These are phyloP conservation scores for Cutaneotrichosporon curvatum DNA, from an alignment of 1,284 basidiomycete species.

Conservation along the genomic window DNA sequence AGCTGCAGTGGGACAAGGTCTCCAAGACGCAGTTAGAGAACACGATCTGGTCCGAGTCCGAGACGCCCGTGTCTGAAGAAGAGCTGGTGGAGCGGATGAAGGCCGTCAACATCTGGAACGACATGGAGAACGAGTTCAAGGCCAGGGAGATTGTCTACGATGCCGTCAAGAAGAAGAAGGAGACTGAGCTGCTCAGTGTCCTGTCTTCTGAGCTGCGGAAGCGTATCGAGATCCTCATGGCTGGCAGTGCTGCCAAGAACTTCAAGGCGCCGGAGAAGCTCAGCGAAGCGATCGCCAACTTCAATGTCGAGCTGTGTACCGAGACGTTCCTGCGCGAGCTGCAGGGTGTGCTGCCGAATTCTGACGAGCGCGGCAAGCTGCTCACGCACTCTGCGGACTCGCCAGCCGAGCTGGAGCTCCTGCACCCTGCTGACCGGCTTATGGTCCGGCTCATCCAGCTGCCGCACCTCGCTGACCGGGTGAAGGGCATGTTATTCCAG, in stretches of 20 bases:
- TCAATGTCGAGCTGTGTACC: slow-evolving; percentile 75
- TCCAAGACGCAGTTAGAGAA: slow-evolving; percentile 72
- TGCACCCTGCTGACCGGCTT: slow-evolving; percentile 90
- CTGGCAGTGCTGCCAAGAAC: slow-evolving; percentile 61
- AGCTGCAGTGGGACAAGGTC: slow-evolving; percentile 97
- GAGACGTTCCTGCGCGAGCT: slow-evolving; percentile 81
- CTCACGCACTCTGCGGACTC: slow-evolving; percentile 67
- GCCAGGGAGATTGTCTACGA: slow-evolving; percentile 78
- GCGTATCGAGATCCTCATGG: slow-evolving; percentile 83
- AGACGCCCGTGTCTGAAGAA: slow-evolving; percentile 57
- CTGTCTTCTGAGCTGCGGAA: slow-evolving; percentile 83
- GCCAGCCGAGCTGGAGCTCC: slow-evolving; percentile 74
- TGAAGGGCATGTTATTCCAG: slow-evolving; percentile 90
- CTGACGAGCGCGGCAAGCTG: slow-evolving; percentile 87
- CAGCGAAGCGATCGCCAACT: slow-evolving; percentile 71
- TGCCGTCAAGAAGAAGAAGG: slow-evolving; percentile 58
- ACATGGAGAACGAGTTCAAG: slow-evolving; percentile 98
- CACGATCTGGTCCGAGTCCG: slow-evolving; percentile 74
- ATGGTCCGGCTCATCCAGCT: slow-evolving; percentile 97
- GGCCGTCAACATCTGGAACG: slow-evolving; percentile 78
- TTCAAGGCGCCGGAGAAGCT: slow-evolving; percentile 70
- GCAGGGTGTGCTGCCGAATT: slow-evolving; percentile 75
- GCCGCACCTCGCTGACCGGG: slow-evolving; percentile 79
- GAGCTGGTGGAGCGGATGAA: slow-evolving; percentile 73
- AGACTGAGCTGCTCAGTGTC: slow-evolving; percentile 80